These are phyloP conservation scores for Rhodotorula glutinis DNA, from an alignment of 1,284 basidiomycete species.

Conservation along the genomic window DNA sequence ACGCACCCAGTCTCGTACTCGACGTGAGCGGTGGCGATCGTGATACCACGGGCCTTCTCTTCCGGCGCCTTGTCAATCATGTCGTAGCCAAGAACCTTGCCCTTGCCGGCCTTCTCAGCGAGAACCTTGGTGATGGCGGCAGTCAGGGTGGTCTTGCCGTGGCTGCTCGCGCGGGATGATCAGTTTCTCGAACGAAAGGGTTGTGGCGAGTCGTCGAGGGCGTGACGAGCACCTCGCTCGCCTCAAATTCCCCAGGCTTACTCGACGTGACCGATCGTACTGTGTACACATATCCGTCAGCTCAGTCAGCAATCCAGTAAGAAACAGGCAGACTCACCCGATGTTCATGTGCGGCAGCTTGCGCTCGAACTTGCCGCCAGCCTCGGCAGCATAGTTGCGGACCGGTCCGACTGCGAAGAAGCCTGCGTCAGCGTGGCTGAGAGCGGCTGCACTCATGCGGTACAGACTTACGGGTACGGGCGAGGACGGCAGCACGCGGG, in stretches of 20 bases:
- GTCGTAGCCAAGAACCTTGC: slow-evolving; percentile 94
- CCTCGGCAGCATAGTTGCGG: slow-evolving; percentile 35
- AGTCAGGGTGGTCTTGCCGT: slow-evolving; percentile 81
- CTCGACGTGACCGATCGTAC: slow-evolving; percentile 51
- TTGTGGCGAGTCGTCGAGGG: background rate
- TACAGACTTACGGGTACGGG: slow-evolving; percentile 13
- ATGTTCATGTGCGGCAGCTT: slow-evolving; percentile 48
- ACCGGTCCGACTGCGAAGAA: slow-evolving; percentile 20
- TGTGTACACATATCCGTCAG: background rate
- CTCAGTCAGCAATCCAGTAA: background rate
- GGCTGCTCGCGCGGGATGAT: slow-evolving; percentile 42
- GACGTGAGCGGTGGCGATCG: slow-evolving; percentile 83
- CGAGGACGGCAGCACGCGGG: slow-evolving; percentile 17
- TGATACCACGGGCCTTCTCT: slow-evolving; percentile 99
- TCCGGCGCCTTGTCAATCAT: slow-evolving; percentile 99
- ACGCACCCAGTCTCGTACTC: slow-evolving; percentile 82
- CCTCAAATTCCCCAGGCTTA: background rate
- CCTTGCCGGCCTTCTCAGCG: slow-evolving; percentile 67
- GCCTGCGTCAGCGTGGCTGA: too few species aligned
- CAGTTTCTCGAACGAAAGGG: background rate
- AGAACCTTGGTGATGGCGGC: slow-evolving; percentile 98
- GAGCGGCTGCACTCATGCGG: background rate
- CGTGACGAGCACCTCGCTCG: background rate
- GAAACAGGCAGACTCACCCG: slow-evolving; percentile 35
- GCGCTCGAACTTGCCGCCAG: slow-evolving; percentile 35